These are phyloP conservation scores for Amanita polypyramis DNA, from an alignment of 768 basidiomycete genomes.

Conservation along the genomic window DNA sequence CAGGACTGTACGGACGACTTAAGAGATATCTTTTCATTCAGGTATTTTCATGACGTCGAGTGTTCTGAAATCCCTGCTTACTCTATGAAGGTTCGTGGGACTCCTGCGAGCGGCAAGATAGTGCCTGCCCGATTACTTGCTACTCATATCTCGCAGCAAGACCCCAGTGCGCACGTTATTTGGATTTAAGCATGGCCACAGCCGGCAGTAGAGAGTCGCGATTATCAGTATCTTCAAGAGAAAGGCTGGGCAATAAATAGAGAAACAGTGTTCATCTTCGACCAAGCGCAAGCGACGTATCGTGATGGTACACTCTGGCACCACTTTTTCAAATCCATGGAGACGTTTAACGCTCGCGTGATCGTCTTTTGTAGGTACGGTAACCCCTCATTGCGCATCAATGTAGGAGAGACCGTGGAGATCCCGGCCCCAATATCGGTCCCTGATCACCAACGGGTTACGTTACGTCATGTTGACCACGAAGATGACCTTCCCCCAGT, in stretches of 20 bases:
- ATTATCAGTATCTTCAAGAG: background rate
- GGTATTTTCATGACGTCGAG: conserved; percentile 1
- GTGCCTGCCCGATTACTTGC: background rate
- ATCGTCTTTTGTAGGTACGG: background rate
- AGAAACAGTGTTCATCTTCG: background rate
- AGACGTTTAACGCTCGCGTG: background rate
- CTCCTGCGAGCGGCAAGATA: conserved; percentile 3
- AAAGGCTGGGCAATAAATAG: background rate
- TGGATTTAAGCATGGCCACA: background rate
- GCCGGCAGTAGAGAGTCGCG: background rate
- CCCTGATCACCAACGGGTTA: background rate
- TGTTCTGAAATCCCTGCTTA: conserved; percentile 1
- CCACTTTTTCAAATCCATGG: background rate
- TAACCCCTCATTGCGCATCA: background rate
- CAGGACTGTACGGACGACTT: background rate
- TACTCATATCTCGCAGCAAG: background rate
- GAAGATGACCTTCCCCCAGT: background rate
- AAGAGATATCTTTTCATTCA: background rate
- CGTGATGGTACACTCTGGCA: background rate
- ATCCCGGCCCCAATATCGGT: background rate
- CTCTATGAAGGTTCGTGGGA: conserved; percentile 3
- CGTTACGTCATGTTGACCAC: background rate
- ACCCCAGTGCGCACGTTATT: background rate
- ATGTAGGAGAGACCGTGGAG: background rate
- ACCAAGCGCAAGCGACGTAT: background rate